phyloP scores from a whole-genome alignment of 768 basidiomycete genomes.

The Russula sp. region DNA sequence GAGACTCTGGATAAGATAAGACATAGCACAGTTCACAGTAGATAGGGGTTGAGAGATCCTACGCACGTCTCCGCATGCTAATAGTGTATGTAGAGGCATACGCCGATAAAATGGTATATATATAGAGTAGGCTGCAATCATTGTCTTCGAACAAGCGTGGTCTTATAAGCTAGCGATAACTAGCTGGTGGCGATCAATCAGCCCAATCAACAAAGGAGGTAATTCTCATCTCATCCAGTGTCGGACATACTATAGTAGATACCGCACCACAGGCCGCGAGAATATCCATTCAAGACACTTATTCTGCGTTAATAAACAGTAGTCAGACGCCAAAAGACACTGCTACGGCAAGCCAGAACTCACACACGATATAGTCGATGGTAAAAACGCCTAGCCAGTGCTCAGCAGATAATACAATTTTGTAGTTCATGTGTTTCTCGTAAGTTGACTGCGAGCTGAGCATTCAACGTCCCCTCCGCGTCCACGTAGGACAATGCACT shows the following conservation, averaged over 20 bases:
- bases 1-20: too few species aligned
- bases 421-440: constrained; percentile 1
- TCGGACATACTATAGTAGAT: background rate
- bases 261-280: background rate
- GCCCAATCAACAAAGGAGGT: too few species aligned
- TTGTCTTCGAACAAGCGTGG: too few species aligned
- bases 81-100: too few species aligned
- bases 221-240: background rate
- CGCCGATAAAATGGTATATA: too few species aligned
- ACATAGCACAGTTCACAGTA: too few species aligned
- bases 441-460: constrained; percentile 22
- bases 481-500: constrained; percentile 19
- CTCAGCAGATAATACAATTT: constrained; percentile 23
- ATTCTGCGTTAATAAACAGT: background rate
- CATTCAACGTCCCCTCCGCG: constrained; percentile 18
- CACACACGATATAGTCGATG: background rate
- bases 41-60: too few species aligned
- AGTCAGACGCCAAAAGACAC: background rate
- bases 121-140: too few species aligned
- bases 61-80: too few species aligned
- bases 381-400: background rate
- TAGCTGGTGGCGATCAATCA: background rate
- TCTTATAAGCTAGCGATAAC: too few species aligned
- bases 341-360: background rate
- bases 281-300: background rate